Base-by-base conservation (phyloP, 345 rosid species). In the Lepidium africanum region DNA sequence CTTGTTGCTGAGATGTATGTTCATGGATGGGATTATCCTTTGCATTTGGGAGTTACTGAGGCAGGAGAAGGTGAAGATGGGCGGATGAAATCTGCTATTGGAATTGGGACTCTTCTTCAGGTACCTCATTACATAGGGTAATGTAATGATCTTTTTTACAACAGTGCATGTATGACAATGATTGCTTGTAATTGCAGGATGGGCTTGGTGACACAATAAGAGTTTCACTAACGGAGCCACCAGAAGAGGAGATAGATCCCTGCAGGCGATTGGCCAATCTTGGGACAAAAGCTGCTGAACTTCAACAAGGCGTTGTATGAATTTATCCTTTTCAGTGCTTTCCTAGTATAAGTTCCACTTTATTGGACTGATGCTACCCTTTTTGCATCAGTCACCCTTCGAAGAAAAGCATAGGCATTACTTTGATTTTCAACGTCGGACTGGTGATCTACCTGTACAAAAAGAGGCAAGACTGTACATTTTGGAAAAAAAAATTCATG, bases 61-160 rank as follows among this genome's bases (percentile, higher is more conserved):
- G 99, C 97, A 69, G 97, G 99, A 80, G 99, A 94, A 86, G 99
- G 99, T 33, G 96, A 91, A 79, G 99, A 94, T 82, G 99, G 99
- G 16, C 82, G 99, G 66, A 94, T 94, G 96, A 94, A 94, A 79
- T 94, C 97, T 76, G 97, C 99, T 13, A 94, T 94, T 76, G 97
- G 97, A 38, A 94, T 91, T 53, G 99, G 97, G 41, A 91, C 99
- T 21, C 97, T 91, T 77, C 97, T 89, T 77, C 90, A 86, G 95
- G 99, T 89, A 82, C 30, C 35, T 35, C 55, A 71, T 17, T 27
- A 15, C 56, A 67, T 37, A 32, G 56, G 41, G 33, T 5, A 63
- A 2, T 14, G 43, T 10, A 19, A 30, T 46, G 7, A 62, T 30
- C 15, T 36, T 53, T n/a, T 6, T 23, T 23, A 40, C 35, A 15